phyloP scores from a whole-genome alignment of 495 filamentous ascomycete genomes.

The Xylaria venustula region DNA sequence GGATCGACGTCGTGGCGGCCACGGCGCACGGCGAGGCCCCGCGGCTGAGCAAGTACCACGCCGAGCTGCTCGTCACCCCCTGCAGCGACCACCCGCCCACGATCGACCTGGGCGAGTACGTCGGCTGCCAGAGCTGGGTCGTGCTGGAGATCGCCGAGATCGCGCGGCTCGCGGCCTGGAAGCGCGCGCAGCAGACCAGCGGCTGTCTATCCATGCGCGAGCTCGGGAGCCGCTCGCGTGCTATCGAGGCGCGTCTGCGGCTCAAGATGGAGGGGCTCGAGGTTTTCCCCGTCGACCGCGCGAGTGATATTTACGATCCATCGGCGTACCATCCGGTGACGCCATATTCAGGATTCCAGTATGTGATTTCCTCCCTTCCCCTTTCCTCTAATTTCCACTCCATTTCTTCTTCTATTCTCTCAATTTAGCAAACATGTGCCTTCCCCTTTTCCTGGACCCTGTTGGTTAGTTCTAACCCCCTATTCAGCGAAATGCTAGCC shows the following conservation, averaged over 20 bases:
- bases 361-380: too few species aligned
- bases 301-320: slow-evolving; percentile 19
- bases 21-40: slow-evolving; percentile 38
- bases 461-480: background rate
- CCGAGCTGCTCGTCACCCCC: slow-evolving; percentile 37
- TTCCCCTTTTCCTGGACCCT: too few species aligned
- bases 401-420: too few species aligned
- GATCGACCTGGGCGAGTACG: slow-evolving; percentile 32
- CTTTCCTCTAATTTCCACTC: too few species aligned
- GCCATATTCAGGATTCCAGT: slow-evolving; percentile 6
- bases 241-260: slow-evolving; percentile 37
- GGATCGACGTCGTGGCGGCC: slow-evolving; percentile 49
- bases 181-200: slow-evolving; percentile 24
- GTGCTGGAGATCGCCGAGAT: slow-evolving; percentile 36
- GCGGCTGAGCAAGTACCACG: slow-evolving; percentile 39
- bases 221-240: slow-evolving; percentile 28
- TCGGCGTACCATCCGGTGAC: slow-evolving; percentile 17
- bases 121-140: slow-evolving; percentile 35
- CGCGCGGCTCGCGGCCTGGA: slow-evolving; percentile 37
- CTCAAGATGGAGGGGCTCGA: slow-evolving; percentile 29
- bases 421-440: too few species aligned
- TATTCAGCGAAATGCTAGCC: slow-evolving; percentile 2
- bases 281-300: slow-evolving; percentile 20
- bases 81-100: slow-evolving; percentile 17
- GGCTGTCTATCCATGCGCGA: slow-evolving; percentile 35